phyloP scores from a whole-genome alignment of 176 grass and related monocot genomes.

The Sorghum bicolor region DNA sequence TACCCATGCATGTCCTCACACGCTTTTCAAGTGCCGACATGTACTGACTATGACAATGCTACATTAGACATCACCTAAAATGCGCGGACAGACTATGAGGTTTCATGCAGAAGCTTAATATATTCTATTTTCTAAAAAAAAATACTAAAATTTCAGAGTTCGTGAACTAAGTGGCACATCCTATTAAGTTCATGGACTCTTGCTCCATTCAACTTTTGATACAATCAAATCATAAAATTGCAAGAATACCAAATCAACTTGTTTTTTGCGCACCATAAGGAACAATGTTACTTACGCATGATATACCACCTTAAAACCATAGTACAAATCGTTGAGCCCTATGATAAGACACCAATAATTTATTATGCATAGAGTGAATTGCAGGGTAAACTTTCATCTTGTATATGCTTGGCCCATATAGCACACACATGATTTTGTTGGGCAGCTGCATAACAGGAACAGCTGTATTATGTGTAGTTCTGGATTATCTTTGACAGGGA shows the following conservation, averaged over 20 bases:
- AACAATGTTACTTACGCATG: neutral
- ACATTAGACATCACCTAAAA: too few species aligned
- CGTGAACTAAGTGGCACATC: neutral
- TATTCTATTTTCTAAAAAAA: too few species aligned
- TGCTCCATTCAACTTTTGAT: neutral
- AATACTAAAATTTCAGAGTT: too few species aligned
- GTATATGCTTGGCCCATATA: neutral
- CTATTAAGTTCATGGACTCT: neutral
- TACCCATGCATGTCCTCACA: too few species aligned
- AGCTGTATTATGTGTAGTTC: conserved; percentile 32
- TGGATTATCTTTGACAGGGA: conserved; percentile 54
- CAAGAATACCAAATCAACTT: neutral
- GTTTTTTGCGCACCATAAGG: neutral
- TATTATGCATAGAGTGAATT: neutral
- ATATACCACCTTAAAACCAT: neutral
- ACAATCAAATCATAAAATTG: neutral
- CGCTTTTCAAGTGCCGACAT: too few species aligned
- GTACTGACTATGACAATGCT: too few species aligned
- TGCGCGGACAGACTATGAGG: too few species aligned
- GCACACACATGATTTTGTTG: neutral
- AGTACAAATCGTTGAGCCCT: neutral
- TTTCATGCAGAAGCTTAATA: too few species aligned
- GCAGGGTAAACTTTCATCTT: neutral
- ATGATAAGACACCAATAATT: neutral
- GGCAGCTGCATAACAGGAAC: neutral